Percentiles rank a stretch among this genome's conserved stretches.
Evolutionary conservation across 805 yeast species (phyloP).

Genomic region (Candida bentonensis): DNA sequence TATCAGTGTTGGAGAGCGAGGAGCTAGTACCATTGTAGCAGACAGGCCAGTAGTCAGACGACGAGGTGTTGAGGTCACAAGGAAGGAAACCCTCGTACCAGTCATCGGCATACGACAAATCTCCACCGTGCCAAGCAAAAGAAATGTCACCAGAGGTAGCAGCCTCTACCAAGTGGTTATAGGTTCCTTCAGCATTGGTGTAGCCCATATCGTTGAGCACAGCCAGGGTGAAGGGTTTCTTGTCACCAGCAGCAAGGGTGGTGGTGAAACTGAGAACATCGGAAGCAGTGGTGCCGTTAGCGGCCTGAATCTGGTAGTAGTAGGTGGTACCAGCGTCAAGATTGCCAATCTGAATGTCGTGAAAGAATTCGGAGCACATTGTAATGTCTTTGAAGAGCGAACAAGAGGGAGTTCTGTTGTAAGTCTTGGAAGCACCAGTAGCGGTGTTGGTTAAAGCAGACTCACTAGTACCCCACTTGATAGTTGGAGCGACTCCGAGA

Average conservation of each 20-base stretch:
- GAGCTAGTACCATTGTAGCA: conserved; percentile 10
- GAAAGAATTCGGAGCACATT: conserved; percentile 5
- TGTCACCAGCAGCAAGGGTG: conserved; percentile 9
- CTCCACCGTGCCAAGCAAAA: conserved; percentile 9
- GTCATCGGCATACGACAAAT: conserved; percentile 11
- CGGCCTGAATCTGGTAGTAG: conserved; percentile 2
- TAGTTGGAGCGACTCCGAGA: conserved; percentile 5
- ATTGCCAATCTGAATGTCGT: conserved; percentile 1
- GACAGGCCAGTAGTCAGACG: conserved; percentile 5
- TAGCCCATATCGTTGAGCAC: conserved; percentile 11
- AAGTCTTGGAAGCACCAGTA: not conserved
- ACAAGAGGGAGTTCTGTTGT: conserved; percentile 1
- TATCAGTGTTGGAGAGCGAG: conserved; percentile 5
- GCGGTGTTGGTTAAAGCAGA: not conserved
- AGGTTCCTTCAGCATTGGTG: not conserved
- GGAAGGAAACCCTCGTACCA: conserved; percentile 7
- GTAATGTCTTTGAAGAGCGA: conserved; percentile 5
- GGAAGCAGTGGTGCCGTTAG: conserved; percentile 1
- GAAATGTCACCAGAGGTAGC: not conserved
- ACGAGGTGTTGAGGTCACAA: conserved; percentile 1
- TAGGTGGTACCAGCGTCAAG: conserved; percentile 1
- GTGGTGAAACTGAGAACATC: conserved; percentile 7
- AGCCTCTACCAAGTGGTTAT: not conserved
- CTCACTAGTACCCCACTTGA: conserved; percentile 1
- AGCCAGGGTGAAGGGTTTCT: conserved; percentile 8